Evolutionary conservation across 305 asterid species (phyloP), one percentile per base, ranked within the genome.

Genomic region (Withania somnifera): DNA sequence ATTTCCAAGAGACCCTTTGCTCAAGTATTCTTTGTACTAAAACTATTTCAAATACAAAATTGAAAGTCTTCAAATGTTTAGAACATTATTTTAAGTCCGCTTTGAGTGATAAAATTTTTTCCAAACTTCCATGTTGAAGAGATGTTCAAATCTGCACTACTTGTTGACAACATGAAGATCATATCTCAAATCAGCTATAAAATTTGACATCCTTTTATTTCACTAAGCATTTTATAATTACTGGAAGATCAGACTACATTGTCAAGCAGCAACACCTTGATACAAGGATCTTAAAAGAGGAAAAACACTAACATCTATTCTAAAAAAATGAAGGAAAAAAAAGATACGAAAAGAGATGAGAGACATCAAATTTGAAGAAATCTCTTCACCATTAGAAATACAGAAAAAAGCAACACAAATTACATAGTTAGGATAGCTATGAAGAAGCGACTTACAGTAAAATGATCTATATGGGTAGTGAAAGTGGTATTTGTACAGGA

Each of bases 401-500:
- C 80, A 75, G 61, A 75, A 15, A 75, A n/a, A 75, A 51, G 58
- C n/a, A 75, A n/a, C 58, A 15, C 61, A 73, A 45, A 24, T 71
- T 71, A 71, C 57, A 24, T 45, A 71, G 57, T 22, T 13, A 22
- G 22, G 22, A 36, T 71, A 71, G 78, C 78, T 71, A 71, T 14
- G 58, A 71, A 42, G 34, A 45, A 24, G 57, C 38, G 38, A 3
- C 38, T 13, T 24, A 22, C 20, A 42, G 36, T 69, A 69, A 36
- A 71, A 71, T 45, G 38, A 71, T 45, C 57, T 40, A 42, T 71
- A 71, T 71, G 24, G 78, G 14, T 71, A 71, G 14, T 14, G 57
- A 71, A 71, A 36, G 78, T 71, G 79, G 79, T 71, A 71, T 71
- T 71, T 71, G 79, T 71, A 71, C 79, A 71, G 79, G 79, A 71